Evolutionary conservation across 2,329 filamentous ascomycete species (phyloP).

Genomic region (Clarireedia paspali): DNA sequence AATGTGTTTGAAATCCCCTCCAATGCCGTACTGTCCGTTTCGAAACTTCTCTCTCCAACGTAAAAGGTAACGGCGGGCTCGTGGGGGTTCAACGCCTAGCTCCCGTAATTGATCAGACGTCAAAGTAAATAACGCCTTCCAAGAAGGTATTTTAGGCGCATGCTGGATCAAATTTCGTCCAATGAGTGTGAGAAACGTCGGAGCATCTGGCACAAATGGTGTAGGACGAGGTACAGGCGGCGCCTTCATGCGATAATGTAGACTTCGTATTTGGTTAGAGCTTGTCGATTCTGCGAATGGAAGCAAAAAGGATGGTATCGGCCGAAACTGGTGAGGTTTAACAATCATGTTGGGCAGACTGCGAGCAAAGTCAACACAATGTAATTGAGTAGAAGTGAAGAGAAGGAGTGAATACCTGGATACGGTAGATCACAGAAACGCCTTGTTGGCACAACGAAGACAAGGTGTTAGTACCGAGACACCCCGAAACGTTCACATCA

Average conservation of each 20-base stretch:
- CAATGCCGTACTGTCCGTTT: slow-evolving; percentile 68
- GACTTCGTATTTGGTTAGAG: slow-evolving; percentile 28
- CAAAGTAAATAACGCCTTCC: slow-evolving; percentile 83
- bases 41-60: slow-evolving; percentile 83
- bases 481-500: background rate
- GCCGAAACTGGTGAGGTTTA: slow-evolving; percentile 20
- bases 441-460: background rate
- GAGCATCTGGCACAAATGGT: slow-evolving; percentile 76
- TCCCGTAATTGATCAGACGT: slow-evolving; percentile 71
- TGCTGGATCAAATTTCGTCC: slow-evolving; percentile 80
- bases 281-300: slow-evolving; percentile 26
- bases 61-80: slow-evolving; percentile 74
- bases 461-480: background rate
- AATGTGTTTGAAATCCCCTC: slow-evolving; percentile 74
- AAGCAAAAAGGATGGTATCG: slow-evolving; percentile 27
- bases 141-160: slow-evolving; percentile 78
- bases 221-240: slow-evolving; percentile 58
- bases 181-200: slow-evolving; percentile 84
- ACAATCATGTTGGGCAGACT: slow-evolving; percentile 22
- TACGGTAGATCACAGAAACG: background rate
- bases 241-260: slow-evolving; percentile 34
- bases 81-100: slow-evolving; percentile 78
- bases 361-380: slow-evolving; percentile 8
- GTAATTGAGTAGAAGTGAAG: background rate
- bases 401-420: background rate